Conservation (phyloP, 2,329 filamentous ascomycete species). For the Beauveria asiatica region DNA sequence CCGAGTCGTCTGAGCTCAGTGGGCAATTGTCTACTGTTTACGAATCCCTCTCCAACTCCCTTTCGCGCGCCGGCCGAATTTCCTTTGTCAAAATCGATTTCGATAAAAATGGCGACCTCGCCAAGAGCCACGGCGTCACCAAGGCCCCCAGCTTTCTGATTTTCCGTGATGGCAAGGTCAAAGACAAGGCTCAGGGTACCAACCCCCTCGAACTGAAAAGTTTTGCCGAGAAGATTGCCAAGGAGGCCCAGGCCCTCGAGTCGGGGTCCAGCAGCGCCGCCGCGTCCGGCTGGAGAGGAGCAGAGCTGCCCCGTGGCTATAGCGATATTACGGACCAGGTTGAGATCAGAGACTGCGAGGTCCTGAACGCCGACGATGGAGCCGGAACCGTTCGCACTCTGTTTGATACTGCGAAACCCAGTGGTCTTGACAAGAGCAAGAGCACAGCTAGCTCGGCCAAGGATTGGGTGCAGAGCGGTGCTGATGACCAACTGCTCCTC, state of each 20-base stretch:
- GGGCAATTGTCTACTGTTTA: slow-evolving; percentile 76
- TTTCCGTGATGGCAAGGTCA: slow-evolving; percentile 62
- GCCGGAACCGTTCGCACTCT: slow-evolving; percentile 65
- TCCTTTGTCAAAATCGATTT: slow-evolving; percentile 85
- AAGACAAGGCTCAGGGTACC: slow-evolving; percentile 64
- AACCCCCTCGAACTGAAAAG: slow-evolving; percentile 62
- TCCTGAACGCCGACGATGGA: slow-evolving; percentile 77
- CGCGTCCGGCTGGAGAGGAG: slow-evolving; percentile 56
- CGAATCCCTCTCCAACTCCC: slow-evolving; percentile 61
- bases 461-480: slow-evolving; percentile 94
- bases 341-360: slow-evolving; percentile 70
- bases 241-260: slow-evolving; percentile 53
- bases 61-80: slow-evolving; percentile 64
- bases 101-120: slow-evolving; percentile 66
- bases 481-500: slow-evolving; percentile 92
- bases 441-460: slow-evolving; percentile 35
- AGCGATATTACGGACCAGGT: slow-evolving; percentile 74
- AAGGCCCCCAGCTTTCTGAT: slow-evolving; percentile 88
- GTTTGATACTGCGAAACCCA: slow-evolving; percentile 63
- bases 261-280: slow-evolving; percentile 30
- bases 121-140: slow-evolving; percentile 63
- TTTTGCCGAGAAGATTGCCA: slow-evolving; percentile 61
- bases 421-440: slow-evolving; percentile 50
- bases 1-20: slow-evolving; percentile 80
- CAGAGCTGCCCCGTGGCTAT: slow-evolving; percentile 70